Conservation (phyloP, 352 stramenopile genomes). For the Paralagenidium karlingii region DNA sequence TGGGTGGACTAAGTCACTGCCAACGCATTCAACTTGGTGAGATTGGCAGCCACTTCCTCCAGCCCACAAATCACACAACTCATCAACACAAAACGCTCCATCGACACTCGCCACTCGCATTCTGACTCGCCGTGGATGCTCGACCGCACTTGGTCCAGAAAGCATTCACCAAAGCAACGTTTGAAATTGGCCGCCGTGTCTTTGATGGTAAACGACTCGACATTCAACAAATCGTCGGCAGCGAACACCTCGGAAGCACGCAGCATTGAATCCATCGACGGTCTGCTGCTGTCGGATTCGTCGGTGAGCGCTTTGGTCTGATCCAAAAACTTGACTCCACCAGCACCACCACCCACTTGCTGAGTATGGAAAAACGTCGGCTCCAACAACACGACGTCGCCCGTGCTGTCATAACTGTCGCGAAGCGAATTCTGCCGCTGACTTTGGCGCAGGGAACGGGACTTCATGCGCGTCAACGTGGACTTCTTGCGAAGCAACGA, state of each 20-base stretch:
- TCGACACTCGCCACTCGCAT: conserved; percentile 19
- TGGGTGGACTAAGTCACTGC: no score
- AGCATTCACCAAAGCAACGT: conserved; percentile 57
- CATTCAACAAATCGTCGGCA: conserved; percentile 56
- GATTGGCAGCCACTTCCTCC: conserved; percentile 55
- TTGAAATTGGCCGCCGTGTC: conserved; percentile 66
- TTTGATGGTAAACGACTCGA: conserved; percentile 60
- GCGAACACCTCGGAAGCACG: neutral
- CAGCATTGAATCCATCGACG: neutral
- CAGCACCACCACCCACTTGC: no score
- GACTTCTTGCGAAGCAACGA: neutral
- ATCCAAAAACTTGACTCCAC: no score
- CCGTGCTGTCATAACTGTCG: neutral
- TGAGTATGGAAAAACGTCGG: no score
- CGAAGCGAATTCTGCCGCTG: neutral
- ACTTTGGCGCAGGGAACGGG: neutral
- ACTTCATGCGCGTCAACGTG: neutral
- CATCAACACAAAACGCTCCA: conserved; percentile 69
- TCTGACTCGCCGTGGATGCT: conserved; percentile 21
- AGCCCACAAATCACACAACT: conserved; percentile 74
- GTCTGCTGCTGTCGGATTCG: neutral
- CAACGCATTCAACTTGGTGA: conserved; percentile 20
- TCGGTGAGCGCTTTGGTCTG: neutral
- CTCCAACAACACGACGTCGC: no score
- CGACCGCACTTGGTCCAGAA: conserved; percentile 61